phyloP scores from a whole-genome alignment of 257 asterid species.

The Solanum piurae region DNA sequence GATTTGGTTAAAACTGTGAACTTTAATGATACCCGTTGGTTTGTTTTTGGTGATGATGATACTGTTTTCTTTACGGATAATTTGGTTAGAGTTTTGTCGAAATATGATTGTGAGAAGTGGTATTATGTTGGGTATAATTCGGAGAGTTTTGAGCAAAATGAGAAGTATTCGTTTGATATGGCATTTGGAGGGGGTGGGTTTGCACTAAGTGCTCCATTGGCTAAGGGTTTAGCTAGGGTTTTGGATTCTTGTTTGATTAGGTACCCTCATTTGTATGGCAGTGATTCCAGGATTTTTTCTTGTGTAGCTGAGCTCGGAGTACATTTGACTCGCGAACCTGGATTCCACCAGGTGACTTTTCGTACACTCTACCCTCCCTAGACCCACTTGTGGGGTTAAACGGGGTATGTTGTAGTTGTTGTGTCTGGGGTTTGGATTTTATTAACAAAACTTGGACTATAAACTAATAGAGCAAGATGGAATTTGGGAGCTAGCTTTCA shows the following conservation, averaged over 20 bases:
- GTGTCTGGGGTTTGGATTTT: not conserved
- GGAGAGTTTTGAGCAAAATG: slow-evolving; percentile 70
- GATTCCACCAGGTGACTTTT: slow-evolving; percentile 66
- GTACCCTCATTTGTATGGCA: slow-evolving; percentile 65
- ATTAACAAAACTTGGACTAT: not conserved
- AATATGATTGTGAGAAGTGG: slow-evolving; percentile 50
- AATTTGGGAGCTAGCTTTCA: not conserved
- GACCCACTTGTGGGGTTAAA: not conserved
- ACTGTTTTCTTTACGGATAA: slow-evolving; percentile 50
- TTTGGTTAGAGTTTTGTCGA: slow-evolving; percentile 47
- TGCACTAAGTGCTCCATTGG: slow-evolving; percentile 67
- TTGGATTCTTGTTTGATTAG: slow-evolving; percentile 58
- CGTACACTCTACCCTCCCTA: not conserved
- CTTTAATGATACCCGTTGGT: slow-evolving; percentile 44
- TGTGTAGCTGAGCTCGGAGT: slow-evolving; percentile 83
- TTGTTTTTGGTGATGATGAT: slow-evolving; percentile 72
- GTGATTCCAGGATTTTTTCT: slow-evolving; percentile 72
- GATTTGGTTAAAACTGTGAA: slow-evolving; percentile 11
- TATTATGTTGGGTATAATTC: slow-evolving; percentile 50
- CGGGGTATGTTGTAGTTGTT: not conserved
- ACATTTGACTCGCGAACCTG: slow-evolving; percentile 49
- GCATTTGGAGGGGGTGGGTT: slow-evolving; percentile 88
- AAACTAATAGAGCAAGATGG: not conserved
- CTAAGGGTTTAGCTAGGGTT: slow-evolving; percentile 48
- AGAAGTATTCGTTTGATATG: slow-evolving; percentile 53